phyloP scores from a whole-genome alignment of 1,139 yeast genomes.

The Yamadazyma diospyri region DNA sequence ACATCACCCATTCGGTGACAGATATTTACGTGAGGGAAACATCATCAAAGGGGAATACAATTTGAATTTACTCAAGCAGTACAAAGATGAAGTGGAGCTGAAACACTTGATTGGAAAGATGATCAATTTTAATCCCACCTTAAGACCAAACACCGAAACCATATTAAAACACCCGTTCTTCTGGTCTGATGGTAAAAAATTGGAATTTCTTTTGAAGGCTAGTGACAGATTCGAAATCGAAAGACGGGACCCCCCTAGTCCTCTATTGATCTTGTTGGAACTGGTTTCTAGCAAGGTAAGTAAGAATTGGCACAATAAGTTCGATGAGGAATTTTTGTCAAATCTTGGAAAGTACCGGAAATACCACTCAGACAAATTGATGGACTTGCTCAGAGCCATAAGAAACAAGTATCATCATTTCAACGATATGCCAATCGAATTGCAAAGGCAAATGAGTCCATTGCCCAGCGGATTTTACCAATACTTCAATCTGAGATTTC shows the following conservation, averaged over 20 bases:
- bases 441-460: constrained; percentile 65
- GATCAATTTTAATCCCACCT: constrained; percentile 64
- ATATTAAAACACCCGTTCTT: constrained; percentile 84
- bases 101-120: constrained; percentile 66
- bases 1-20: constrained; percentile 90
- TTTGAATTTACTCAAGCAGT: constrained; percentile 40
- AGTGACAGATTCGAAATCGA: constrained; percentile 92
- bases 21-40: constrained; percentile 83
- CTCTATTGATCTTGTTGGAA: constrained; percentile 59
- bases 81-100: constrained; percentile 59
- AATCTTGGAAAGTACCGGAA: constrained; percentile 89
- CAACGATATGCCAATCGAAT: constrained; percentile 73
- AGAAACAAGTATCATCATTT: constrained; percentile 92
- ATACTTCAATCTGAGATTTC: constrained; percentile 74
- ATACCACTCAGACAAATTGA: constrained; percentile 70
- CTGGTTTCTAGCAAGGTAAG: constrained; percentile 48
- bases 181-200: constrained; percentile 73
- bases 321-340: constrained; percentile 69
- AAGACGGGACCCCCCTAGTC: constrained; percentile 81
- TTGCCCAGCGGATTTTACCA: constrained; percentile 79
- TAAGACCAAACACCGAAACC: constrained; percentile 68
- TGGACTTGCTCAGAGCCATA: constrained; percentile 85
- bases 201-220: constrained; percentile 79
- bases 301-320: constrained; percentile 74
- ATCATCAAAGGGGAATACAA: constrained; percentile 71